Evolutionary conservation across 1,284 basidiomycete genomes (phyloP), one percentile per base, ranked within the genome.

Genomic region (Stereum hirsutum): DNA sequence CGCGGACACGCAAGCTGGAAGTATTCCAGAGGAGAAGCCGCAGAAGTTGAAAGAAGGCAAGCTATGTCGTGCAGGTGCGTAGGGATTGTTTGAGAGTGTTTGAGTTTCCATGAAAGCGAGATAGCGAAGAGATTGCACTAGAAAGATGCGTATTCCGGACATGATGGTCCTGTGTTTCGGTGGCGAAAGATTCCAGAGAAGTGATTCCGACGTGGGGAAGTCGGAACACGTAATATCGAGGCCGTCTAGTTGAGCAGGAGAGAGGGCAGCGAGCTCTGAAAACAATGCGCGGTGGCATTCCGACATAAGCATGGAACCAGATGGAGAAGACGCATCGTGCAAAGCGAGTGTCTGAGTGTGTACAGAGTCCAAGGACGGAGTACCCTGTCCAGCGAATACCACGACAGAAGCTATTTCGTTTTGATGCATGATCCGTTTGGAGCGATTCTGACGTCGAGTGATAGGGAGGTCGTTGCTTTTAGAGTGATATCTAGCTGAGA

Each of bases 11-110:
- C 70, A 72, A 2, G 79, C 76, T 7, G 74, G 62, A 37, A 82
- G 58, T 42, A 80, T 67, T 15, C 80, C 81, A 20, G 75, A 78
- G 6, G 78, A 81, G 56, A 81, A 77, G 3, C 75, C 77, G n/a
- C n/a, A n/a, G n/a, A n/a, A n/a, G n/a, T n/a, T n/a, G n/a, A n/a
- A n/a, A n/a, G n/a, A 2, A 80, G 56, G 33, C 78, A 52, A n/a
- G 72, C 74, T 17, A 63, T 42, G 1, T 47, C 47, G 34, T 66
- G 49, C 58, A 5, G 65, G 58, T 23, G 49, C 52, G 25, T 48
- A 52, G 20, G 52, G 31, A 7, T 15, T 21, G 21, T 21, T 19
- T 21, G 35, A 4, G 33, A 17, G 33, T 35, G 33, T n/a, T 20
- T 44, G 49, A 19, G 46, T 47, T 45, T 69, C 66, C 19, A 65